phyloP scores from a whole-genome alignment of 176 grass and related monocot genomes.

The Eleusine indica region DNA sequence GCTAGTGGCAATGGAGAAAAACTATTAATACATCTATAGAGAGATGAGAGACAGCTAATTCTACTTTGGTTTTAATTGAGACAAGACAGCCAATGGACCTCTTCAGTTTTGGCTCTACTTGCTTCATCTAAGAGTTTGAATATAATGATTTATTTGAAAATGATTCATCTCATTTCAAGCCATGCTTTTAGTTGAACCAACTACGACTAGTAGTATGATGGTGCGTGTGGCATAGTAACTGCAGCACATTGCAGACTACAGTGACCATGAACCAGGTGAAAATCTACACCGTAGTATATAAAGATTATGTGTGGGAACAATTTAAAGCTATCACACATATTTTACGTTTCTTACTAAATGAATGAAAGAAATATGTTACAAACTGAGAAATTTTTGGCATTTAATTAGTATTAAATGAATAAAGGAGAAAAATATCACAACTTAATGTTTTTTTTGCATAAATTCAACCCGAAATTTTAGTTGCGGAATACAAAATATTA shows the following conservation, averaged over 20 bases:
- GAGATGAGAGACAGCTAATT: not conserved
- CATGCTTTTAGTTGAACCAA: not conserved
- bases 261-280: not conserved
- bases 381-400: not conserved
- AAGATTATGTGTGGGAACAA: not conserved
- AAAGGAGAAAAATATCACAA: not conserved
- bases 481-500: not conserved
- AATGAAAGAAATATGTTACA: not conserved
- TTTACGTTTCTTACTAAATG: not conserved
- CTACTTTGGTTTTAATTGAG: not conserved
- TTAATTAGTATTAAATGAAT: not conserved
- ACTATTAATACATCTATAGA: not conserved
- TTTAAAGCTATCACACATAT: not conserved
- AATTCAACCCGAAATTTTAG: not conserved
- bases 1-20: constrained; percentile 52
- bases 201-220: not conserved
- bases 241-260: not conserved
- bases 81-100: not conserved
- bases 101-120: not conserved
- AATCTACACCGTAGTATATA: not conserved
- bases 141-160: not conserved
- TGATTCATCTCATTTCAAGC: not conserved
- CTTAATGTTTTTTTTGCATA: not conserved
- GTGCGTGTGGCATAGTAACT: not conserved
- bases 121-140: not conserved